Base-by-base conservation (phyloP, 2,329 filamentous ascomycete genomes). In the Penicillium sp. region DNA sequence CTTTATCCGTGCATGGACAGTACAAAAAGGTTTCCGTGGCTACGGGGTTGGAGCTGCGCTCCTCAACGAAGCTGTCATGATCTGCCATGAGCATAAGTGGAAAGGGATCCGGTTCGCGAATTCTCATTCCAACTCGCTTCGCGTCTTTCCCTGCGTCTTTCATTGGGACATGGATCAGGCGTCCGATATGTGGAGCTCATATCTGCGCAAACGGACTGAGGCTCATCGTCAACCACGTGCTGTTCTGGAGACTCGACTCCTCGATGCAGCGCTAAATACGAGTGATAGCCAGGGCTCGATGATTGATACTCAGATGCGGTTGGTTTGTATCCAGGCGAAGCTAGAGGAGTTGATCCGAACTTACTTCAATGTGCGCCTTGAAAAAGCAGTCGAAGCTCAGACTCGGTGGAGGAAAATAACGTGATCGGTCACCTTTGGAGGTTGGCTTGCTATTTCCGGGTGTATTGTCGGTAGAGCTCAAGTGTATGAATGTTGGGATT, bases 1-100 rank as follows among this genome's bases (percentile, higher is more conserved):
- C 2, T 51, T 91, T 48, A 87, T 96, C 57, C 84, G 89, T 29
- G 91, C 89, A 1, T 96, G 92, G 91, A 93, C 91, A 2, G 90
- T 91, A 2, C 82, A 82, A 69, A 76, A 86, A 50, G 80, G 81
- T 64, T 91, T 91, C 72, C 83, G 92, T 27, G 80, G 84, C 33
- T 84, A 85, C 61, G 91, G 91, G 0, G 80, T 95, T 25, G 92
- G 91, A 3, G 81, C 79, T 41, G 87, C 86, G 33, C 75, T 96
- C 67, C 79, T 96, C 48, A 84, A 88, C 64, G 88, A 90, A 65
- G 90, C 89, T 2, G 86, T 93, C 2, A 81, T 81, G 56, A 73
- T 88, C 54, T 88, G 89, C 59, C 83, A 84, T 65, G 86, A 87
- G 73, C 84, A 83, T 68, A 88, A 88, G 57, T 89, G 90, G 42